Evolutionary conservation across 1,284 basidiomycete genomes (phyloP).

Genomic region (Cutaneotrichosporon daszewskae): DNA sequence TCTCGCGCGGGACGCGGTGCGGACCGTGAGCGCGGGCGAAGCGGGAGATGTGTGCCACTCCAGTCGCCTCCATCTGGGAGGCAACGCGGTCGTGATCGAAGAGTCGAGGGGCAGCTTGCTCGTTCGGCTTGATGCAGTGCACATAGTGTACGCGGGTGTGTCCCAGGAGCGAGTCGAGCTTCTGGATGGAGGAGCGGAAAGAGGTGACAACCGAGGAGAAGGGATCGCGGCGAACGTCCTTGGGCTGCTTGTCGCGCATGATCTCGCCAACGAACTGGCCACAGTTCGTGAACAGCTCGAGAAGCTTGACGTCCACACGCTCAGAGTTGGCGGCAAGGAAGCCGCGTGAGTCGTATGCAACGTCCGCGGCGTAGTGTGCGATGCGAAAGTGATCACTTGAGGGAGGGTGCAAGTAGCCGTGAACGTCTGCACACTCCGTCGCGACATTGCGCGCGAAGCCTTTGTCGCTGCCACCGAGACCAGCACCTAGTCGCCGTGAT

Average conservation of each 20-base stretch:
- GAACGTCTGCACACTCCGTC: slow-evolving; percentile 9
- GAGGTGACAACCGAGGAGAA: slow-evolving; percentile 16
- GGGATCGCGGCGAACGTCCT: slow-evolving; percentile 3
- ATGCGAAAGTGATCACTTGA: slow-evolving; percentile 13
- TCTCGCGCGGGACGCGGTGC: slow-evolving; percentile 12
- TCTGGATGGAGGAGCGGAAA: slow-evolving; percentile 15
- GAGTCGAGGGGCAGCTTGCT: slow-evolving; percentile 9
- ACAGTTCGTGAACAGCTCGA: slow-evolving; percentile 6
- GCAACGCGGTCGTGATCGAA: slow-evolving; percentile 11
- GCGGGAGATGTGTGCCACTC: slow-evolving; percentile 14
- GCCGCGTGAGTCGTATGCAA: slow-evolving; percentile 14
- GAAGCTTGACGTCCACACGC: slow-evolving; percentile 14
- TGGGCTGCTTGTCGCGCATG: slow-evolving; percentile 3
- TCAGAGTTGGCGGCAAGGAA: slow-evolving; percentile 18
- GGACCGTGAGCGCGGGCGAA: slow-evolving; percentile 17
- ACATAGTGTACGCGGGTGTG: slow-evolving; percentile 16
- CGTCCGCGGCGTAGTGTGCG: slow-evolving; percentile 14
- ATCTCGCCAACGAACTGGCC: slow-evolving; percentile 5
- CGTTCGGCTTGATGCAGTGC: slow-evolving; percentile 21
- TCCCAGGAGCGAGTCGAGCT: slow-evolving; percentile 12
- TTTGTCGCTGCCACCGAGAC: slow-evolving; percentile 14
- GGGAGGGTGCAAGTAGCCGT: slow-evolving; percentile 10
- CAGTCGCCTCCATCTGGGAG: slow-evolving; percentile 14
- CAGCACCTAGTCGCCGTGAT: slow-evolving; percentile 13
- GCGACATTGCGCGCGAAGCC: slow-evolving; percentile 13